Percentiles rank a stretch among this genome's conserved stretches.
These are phyloP conservation scores for Sclerotinia trifoliorum DNA, from an alignment of 2,329 filamentous ascomycete species.

Conservation along the genomic window DNA sequence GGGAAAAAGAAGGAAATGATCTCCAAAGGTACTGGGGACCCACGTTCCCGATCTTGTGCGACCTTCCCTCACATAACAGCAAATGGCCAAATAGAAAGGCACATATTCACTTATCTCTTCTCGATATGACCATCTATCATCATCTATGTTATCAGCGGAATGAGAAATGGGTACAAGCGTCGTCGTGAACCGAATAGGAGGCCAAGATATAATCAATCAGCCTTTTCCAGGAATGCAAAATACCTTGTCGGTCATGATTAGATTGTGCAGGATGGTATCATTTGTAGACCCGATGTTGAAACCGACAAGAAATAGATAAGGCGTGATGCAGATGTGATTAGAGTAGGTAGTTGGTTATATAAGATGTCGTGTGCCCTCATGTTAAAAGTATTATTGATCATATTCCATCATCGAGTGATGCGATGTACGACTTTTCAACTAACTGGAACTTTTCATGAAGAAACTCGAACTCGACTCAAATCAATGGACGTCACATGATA, in stretches of 20 bases:
- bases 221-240: conserved; percentile 6
- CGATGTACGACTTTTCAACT: not conserved
- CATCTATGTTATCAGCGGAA: conserved; percentile 14
- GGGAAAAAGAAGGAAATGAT: conserved; percentile 20
- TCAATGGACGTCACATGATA: conserved; percentile 11
- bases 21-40: conserved; percentile 8
- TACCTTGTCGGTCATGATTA: conserved; percentile 22
- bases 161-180: not conserved
- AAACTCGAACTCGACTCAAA: not conserved
- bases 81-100: conserved; percentile 14
- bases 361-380: conserved; percentile 15
- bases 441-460: not conserved
- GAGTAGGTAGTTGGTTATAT: conserved; percentile 6
- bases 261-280: conserved; percentile 24
- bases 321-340: conserved; percentile 10
- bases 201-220: conserved; percentile 21
- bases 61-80: conserved; percentile 1
- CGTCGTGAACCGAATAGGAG: conserved; percentile 18
- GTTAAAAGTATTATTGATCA: not conserved
- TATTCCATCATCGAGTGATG: not conserved
- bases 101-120: conserved; percentile 14
- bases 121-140: not conserved
- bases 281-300: conserved; percentile 18
- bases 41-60: conserved; percentile 9
- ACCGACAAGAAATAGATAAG: conserved; percentile 7